Percentiles rank a stretch among this genome's conserved stretches.
Evolutionary conservation across 164 flowering plant species (phyloP).

Genomic region (Paratinospora sagittata): DNA sequence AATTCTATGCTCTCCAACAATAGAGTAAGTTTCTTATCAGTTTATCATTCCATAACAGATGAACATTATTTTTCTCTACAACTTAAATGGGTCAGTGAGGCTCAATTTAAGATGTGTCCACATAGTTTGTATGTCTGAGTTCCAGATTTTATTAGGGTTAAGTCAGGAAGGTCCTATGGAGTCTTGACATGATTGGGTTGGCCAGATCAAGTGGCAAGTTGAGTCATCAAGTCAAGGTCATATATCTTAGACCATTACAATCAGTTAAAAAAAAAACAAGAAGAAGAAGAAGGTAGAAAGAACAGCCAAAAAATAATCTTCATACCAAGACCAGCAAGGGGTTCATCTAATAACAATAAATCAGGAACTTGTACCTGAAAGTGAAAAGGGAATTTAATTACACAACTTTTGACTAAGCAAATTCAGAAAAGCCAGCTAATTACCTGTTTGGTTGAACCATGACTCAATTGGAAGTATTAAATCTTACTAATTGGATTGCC

Average conservation of each 20-base stretch:
- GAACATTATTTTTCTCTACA: no score
- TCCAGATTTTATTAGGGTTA: no score
- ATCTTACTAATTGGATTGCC: slow-evolving; percentile 83
- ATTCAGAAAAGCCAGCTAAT: not conserved
- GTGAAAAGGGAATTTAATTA: slow-evolving; percentile 1
- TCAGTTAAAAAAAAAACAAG: not conserved
- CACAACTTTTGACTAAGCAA: not conserved
- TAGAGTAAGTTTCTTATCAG: no score
- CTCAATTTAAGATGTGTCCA: no score
- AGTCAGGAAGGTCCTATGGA: no score
- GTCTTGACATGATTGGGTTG: no score
- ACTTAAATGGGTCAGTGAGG: no score
- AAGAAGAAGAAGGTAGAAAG: slow-evolving; percentile 2
- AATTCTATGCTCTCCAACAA: no score
- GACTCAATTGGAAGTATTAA: not conserved
- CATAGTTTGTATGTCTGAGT: no score
- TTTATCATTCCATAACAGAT: no score
- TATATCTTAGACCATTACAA: not conserved
- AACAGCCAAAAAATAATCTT: slow-evolving; percentile 8
- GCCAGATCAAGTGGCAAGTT: no score
- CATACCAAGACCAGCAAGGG: slow-evolving; percentile 99
- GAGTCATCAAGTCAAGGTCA: not conserved
- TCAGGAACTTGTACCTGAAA: slow-evolving; percentile 85
- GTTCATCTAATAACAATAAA: slow-evolving; percentile 87
- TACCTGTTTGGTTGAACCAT: not conserved